A percentile compares a stretch with the other conserved stretches of the same genome.
phyloP scores from a whole-genome alignment of 2,329 filamentous ascomycete genomes.

The Tolypocladium tundrense region DNA sequence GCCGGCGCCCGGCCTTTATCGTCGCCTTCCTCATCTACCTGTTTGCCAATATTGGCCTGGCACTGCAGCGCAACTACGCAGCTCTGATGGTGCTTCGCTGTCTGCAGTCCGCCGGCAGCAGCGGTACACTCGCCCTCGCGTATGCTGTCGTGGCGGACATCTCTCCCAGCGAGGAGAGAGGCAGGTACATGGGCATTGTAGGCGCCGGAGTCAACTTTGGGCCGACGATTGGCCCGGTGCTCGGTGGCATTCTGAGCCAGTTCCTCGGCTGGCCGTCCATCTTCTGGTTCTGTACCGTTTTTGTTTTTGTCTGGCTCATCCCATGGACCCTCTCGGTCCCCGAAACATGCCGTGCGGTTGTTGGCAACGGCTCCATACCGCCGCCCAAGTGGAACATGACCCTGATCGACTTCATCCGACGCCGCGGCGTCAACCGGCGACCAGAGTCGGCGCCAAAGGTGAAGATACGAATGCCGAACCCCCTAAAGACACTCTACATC shows the following conservation, averaged over 20 bases:
- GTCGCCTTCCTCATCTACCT: slow-evolving; percentile 47
- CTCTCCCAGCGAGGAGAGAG: slow-evolving; percentile 57
- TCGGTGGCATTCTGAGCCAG: slow-evolving; percentile 54
- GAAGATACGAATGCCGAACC: slow-evolving; percentile 45
- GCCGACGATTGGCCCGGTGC: slow-evolving; percentile 44
- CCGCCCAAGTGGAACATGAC: slow-evolving; percentile 49
- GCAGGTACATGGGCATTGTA: slow-evolving; percentile 62
- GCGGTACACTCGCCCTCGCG: slow-evolving; percentile 59
- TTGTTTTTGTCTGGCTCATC: slow-evolving; percentile 37
- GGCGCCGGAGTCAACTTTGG: slow-evolving; percentile 47
- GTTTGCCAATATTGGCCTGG: slow-evolving; percentile 48
- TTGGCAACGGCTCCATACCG: slow-evolving; percentile 52
- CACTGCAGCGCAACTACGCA: slow-evolving; percentile 45
- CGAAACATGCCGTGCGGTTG: slow-evolving; percentile 48
- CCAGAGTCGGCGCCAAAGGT: slow-evolving; percentile 23
- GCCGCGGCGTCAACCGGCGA: slow-evolving; percentile 22
- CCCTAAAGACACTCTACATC: slow-evolving; percentile 42
- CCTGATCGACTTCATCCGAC: slow-evolving; percentile 35
- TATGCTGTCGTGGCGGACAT: slow-evolving; percentile 66
- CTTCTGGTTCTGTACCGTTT: slow-evolving; percentile 59
- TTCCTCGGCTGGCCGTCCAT: slow-evolving; percentile 58
- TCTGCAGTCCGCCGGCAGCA: slow-evolving; percentile 54
- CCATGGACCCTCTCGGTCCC: slow-evolving; percentile 47
- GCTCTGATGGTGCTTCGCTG: slow-evolving; percentile 51
- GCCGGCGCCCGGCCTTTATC: slow-evolving; percentile 52